phyloP scores from a whole-genome alignment of 345 rosid genomes.

The Salix purpurea region DNA sequence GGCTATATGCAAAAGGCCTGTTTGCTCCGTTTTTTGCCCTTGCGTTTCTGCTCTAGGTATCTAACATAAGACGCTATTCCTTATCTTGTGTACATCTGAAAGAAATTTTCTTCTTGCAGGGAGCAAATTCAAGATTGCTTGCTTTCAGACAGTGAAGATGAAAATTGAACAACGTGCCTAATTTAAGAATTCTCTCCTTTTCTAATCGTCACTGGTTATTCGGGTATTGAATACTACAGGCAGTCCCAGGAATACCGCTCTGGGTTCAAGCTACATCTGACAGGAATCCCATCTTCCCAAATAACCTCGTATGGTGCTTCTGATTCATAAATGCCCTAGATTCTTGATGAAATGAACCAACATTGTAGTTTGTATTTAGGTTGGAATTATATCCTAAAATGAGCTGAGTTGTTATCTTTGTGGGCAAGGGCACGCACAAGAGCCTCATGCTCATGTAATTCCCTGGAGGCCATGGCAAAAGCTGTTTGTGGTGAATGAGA shows the following conservation, averaged over 20 bases:
- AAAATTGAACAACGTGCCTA: conserved; percentile 25
- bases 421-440: too few species aligned
- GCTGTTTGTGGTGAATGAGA: too few species aligned
- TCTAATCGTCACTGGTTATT: not conserved
- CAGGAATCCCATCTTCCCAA: not conserved
- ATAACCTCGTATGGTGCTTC: not conserved
- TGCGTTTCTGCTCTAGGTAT: too few species aligned
- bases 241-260: not conserved
- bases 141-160: conserved; percentile 62
- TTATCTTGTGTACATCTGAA: not conserved
- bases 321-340: not conserved
- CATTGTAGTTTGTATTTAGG: not conserved
- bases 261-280: not conserved
- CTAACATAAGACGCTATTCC: not conserved
- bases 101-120: conserved; percentile 38
- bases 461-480: too few species aligned
- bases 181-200: not conserved
- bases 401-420: too few species aligned
- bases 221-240: too few species aligned
- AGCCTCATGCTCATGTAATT: too few species aligned
- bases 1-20: not conserved
- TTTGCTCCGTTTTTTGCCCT: not conserved
- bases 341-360: not conserved
- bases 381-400: not conserved
- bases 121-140: conserved; percentile 72